Base-by-base conservation (phyloP, 2,329 filamentous ascomycete species). In the Ophiostoma angusticollis region DNA sequence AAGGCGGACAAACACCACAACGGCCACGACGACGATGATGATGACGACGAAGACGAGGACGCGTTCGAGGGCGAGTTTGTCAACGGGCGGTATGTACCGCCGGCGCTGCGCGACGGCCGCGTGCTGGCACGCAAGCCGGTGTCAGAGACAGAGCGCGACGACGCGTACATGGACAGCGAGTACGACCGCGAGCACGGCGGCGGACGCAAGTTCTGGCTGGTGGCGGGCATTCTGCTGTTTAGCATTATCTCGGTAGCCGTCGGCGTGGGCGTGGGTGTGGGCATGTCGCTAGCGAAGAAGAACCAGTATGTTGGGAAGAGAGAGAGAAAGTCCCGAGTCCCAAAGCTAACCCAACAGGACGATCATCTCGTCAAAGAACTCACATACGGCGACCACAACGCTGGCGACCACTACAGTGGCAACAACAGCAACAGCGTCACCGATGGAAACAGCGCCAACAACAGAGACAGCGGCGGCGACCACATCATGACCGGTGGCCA, bases 211-310 rank as follows among this genome's bases (percentile, higher is more conserved):
- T 58, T 65, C 30, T 65, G 58, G 59, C 39, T 47, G 7, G 34
- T 62, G 5, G 19, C 62, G 2, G 47, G 52, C 2, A 46, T 54
- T 3, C 35, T 54, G 5, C 39, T 52, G 1, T 35, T 60, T 6
- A 23, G 57, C 16, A 30, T 58, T 14, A 41, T 63, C 1, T 47
- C 52, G 6, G 43, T 58, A 12, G 55, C 47, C 4, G 48, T 62
- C 5, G 62, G 57, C 2, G 52, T 66, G 1, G 62, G 57, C 0
- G 53, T 67, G 3, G 63, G 63, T 4, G 53, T 65, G 5, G 58
- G 58, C 0, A 56, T 64, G 9, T n/a, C 35, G n/a, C 9, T 46
- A 19, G n/a, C 27, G 16, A 33, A 31, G 35, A 30, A 18, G 19
- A 14, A 31, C 25, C 30, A 11, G 23, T 35, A n/a, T n/a, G n/a